Conservation (phyloP, 371 early-diverging fungal species). For the Dinochytrium kinnereticum region DNA sequence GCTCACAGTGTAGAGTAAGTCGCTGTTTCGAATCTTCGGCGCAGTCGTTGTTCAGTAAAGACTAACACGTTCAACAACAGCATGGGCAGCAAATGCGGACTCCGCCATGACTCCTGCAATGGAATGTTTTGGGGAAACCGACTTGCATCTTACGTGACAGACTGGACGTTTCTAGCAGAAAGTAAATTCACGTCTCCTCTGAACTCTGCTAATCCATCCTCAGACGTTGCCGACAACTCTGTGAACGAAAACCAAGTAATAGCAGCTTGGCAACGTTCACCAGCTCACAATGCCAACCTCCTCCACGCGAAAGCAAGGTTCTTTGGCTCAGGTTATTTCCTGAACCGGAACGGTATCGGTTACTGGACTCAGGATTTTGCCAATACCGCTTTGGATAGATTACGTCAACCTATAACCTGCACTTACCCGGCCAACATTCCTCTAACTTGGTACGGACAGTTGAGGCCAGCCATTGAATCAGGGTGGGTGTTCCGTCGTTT, state of each 20-base stretch:
- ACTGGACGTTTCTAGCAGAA: conserved; percentile 10
- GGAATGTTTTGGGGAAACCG: conserved; percentile 8
- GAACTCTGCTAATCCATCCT: background rate
- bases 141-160: conserved; percentile 7
- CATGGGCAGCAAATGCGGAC: conserved; percentile 1
- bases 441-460: background rate
- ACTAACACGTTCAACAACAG: no score
- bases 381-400: background rate
- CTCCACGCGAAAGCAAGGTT: background rate
- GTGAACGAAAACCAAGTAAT: conserved; percentile 6
- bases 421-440: background rate
- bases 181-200: background rate
- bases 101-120: conserved; percentile 11
- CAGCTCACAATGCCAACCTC: conserved; percentile 6
- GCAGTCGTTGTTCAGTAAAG: no score
- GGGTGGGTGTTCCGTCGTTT: background rate
- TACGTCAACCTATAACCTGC: background rate
- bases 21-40: no score
- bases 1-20: background rate
- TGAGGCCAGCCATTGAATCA: background rate
- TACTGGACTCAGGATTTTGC: conserved; percentile 15
- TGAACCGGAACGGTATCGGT: background rate
- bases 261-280: conserved; percentile 9
- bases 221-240: conserved; percentile 10
- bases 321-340: background rate